A percentile compares a stretch with the other conserved stretches of the same genome.
Conservation (phyloP, 768 basidiomycete genomes). For the Phaeolepiota aurea region DNA sequence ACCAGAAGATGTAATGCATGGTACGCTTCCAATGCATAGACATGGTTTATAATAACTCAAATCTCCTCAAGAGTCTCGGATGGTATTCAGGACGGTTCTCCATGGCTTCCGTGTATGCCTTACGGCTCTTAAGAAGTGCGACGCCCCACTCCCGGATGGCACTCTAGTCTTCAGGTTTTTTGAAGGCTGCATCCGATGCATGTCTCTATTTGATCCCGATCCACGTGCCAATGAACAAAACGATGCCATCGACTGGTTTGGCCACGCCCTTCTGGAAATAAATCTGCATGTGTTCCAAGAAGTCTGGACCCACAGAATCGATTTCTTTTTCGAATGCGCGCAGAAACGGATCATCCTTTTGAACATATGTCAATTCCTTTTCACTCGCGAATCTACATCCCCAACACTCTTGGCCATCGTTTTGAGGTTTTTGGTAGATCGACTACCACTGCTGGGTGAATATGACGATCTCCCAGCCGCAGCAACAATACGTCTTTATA, state of each 20-base stretch:
- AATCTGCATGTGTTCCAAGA: constrained; percentile 92
- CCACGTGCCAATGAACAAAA: constrained; percentile 51
- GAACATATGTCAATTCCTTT: constrained; percentile 78
- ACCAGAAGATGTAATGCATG: constrained; percentile 73
- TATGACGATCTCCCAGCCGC: constrained; percentile 76
- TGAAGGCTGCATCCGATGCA: constrained; percentile 74
- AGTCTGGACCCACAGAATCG: constrained; percentile 91
- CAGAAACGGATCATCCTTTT: constrained; percentile 73
- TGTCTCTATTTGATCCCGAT: constrained; percentile 74
- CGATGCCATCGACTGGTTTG: constrained; percentile 84
- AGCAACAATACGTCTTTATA: constrained; percentile 86
- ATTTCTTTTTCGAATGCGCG: constrained; percentile 78
- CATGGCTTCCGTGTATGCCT: constrained; percentile 84
- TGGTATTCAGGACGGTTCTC: constrained; percentile 80
- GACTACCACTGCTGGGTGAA: constrained; percentile 78
- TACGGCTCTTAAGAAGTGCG: constrained; percentile 67
- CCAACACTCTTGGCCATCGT: constrained; percentile 84
- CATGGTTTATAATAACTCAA: constrained; percentile 9
- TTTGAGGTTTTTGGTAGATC: constrained; percentile 76
- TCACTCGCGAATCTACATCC: constrained; percentile 68
- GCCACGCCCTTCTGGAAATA: constrained; percentile 68
- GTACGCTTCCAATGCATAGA: constrained; percentile 29
- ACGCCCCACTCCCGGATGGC: constrained; percentile 75
- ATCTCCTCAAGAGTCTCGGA: constrained; percentile 59
- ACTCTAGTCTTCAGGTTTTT: constrained; percentile 85